Percentiles rank a stretch among this genome's conserved stretches.
These are phyloP conservation scores for Aspergillus japonicus DNA, from an alignment of 2,329 filamentous ascomycete genomes.

Conservation along the genomic window DNA sequence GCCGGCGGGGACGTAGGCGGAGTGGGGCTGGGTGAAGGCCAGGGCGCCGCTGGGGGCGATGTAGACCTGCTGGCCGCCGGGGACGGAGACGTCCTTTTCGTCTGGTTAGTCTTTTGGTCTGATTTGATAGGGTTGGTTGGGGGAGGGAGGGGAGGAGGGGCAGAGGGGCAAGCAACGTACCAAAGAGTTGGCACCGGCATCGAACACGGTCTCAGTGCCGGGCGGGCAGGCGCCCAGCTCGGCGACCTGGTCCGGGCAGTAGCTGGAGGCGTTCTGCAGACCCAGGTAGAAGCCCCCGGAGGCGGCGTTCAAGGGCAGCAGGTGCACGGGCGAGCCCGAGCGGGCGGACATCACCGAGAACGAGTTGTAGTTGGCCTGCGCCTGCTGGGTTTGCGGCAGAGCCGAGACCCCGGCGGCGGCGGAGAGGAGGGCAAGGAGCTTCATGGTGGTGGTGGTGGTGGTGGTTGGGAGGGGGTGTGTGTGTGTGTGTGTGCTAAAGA, in stretches of 20 bases:
- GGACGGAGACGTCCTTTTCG: constrained; percentile 52
- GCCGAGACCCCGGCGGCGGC: not conserved
- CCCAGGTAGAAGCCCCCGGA: constrained; percentile 53
- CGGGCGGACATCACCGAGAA: constrained; percentile 48
- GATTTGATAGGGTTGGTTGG: too few species aligned
- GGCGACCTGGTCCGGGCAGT: constrained; percentile 45
- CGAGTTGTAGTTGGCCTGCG: constrained; percentile 2
- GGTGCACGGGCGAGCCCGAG: constrained; percentile 52
- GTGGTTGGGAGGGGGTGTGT: not conserved
- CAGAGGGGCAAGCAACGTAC: constrained; percentile 24
- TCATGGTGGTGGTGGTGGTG: not conserved
- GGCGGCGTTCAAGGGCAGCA: constrained; percentile 48
- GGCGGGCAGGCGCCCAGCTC: constrained; percentile 42
- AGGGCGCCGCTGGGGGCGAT: constrained; percentile 55
- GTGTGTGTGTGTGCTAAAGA: not conserved
- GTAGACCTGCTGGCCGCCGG: constrained; percentile 64
- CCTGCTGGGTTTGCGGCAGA: not conserved
- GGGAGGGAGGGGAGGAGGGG: not conserved
- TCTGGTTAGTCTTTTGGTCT: not conserved
- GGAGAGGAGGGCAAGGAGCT: not conserved
- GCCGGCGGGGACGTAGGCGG: constrained; percentile 51
- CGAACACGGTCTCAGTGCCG: constrained; percentile 50
- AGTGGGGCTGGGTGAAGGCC: constrained; percentile 59
- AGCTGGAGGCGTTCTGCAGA: constrained; percentile 43
- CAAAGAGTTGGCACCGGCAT: constrained; percentile 38